Conservation (phyloP, 1,284 basidiomycete genomes). For the Apiotrichum siamense region DNA sequence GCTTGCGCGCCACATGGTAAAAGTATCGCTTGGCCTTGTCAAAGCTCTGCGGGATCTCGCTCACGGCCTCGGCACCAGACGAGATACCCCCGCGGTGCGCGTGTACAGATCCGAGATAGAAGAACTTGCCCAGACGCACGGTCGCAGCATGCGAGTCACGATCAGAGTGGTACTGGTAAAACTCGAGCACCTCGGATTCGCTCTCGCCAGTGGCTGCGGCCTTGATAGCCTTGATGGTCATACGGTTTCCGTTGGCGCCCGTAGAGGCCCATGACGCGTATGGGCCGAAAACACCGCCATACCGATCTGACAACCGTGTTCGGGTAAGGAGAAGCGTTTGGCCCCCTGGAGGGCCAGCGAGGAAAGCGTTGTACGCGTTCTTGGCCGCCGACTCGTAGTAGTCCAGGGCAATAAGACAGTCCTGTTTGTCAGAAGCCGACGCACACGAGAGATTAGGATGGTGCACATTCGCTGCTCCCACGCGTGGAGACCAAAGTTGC, state of each 20-base stretch:
- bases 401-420: slow-evolving; percentile 69
- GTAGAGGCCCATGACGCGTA: slow-evolving; percentile 64
- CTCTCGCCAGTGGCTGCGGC: slow-evolving; percentile 80
- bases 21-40: slow-evolving; percentile 73
- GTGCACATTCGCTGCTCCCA: too few species aligned
- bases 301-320: slow-evolving; percentile 79
- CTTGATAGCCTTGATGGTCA: slow-evolving; percentile 75
- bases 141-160: slow-evolving; percentile 78
- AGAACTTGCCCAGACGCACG: slow-evolving; percentile 82
- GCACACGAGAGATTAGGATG: too few species aligned
- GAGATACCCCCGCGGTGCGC: slow-evolving; percentile 58
- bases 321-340: slow-evolving; percentile 74
- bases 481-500: too few species aligned
- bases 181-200: slow-evolving; percentile 86
- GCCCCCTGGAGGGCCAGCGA: slow-evolving; percentile 85
- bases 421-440: slow-evolving; percentile 38
- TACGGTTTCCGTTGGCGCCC: slow-evolving; percentile 60
- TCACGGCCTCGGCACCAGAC: slow-evolving; percentile 82
- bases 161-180: slow-evolving; percentile 90
- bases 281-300: slow-evolving; percentile 85
- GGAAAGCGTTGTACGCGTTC: slow-evolving; percentile 69
- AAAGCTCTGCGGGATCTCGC: slow-evolving; percentile 69
- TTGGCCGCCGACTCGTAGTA: slow-evolving; percentile 86
- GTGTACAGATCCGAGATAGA: slow-evolving; percentile 86
- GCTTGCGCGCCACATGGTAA: slow-evolving; percentile 64